These are phyloP conservation scores for Cicer arietinum DNA, from an alignment of 306 rosid genomes.

Conservation along the genomic window DNA sequence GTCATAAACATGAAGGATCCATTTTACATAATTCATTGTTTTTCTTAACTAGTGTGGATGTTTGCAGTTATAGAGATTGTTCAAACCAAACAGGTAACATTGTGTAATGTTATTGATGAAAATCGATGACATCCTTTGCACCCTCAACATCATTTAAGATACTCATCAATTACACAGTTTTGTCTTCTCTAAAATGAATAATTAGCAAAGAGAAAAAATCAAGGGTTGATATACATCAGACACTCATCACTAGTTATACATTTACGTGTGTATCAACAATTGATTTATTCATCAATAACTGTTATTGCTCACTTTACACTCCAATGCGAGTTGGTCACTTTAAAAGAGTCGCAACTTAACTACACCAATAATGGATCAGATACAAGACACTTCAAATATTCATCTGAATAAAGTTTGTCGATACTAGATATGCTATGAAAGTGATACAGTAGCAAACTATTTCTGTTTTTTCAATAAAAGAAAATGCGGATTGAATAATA, in stretches of 20 bases:
- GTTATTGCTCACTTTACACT: neutral
- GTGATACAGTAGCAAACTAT: conserved; percentile 1
- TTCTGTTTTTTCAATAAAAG: neutral
- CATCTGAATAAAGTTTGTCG: neutral
- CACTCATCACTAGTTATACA: neutral
- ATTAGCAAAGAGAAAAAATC: neutral
- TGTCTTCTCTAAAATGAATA: neutral
- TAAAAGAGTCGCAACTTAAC: neutral
- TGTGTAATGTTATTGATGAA: neutral
- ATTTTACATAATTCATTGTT: neutral
- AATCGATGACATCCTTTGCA: conserved; percentile 19
- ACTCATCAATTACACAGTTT: neutral
- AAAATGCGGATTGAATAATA: neutral
- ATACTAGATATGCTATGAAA: conserved; percentile 22
- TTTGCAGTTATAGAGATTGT: neutral
- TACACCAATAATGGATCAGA: neutral
- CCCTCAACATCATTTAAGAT: conserved; percentile 18
- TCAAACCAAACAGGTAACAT: neutral
- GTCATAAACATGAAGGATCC: conserved; percentile 12
- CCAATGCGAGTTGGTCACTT: neutral
- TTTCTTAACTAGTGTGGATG: neutral
- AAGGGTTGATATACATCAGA: neutral
- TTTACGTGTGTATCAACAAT: neutral
- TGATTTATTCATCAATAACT: neutral
- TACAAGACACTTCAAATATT: neutral